A percentile compares a stretch with the other conserved stretches of the same genome.
phyloP scores from a whole-genome alignment of 2,329 filamentous ascomycete species.

The Apiospora rasikravindrae region DNA sequence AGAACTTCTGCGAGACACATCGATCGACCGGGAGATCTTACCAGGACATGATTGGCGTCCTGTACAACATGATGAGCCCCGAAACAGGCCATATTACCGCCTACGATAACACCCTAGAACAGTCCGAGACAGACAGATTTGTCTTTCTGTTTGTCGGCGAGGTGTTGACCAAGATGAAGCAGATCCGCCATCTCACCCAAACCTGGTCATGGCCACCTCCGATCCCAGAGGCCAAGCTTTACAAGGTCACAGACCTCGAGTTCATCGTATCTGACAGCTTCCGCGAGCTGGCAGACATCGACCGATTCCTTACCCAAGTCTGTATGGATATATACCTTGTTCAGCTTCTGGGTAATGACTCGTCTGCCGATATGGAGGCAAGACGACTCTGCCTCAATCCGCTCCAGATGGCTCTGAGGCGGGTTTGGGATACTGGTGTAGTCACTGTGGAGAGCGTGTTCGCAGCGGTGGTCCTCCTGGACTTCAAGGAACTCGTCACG shows the following conservation, averaged over 20 bases:
- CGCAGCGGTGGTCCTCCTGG: not conserved
- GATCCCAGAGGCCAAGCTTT: not conserved
- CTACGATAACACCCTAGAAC: not conserved
- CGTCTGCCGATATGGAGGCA: not conserved
- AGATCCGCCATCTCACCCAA: not conserved
- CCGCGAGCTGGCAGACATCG: not conserved
- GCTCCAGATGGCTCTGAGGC: not conserved
- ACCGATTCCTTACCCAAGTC: not conserved
- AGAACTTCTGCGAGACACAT: not conserved
- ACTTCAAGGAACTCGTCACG: not conserved
- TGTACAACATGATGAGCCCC: not conserved
- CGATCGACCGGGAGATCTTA: not conserved
- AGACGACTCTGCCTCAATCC: not conserved
- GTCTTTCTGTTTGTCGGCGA: not conserved
- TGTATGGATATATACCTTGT: not conserved
- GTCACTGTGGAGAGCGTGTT: not conserved
- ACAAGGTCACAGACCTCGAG: not conserved
- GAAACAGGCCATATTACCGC: not conserved
- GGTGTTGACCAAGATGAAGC: not conserved
- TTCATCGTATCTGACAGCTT: not conserved
- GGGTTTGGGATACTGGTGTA: not conserved
- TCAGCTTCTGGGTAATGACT: not conserved
- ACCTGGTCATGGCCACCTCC: not conserved
- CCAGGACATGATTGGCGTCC: not conserved
- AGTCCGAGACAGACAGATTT: not conserved